Evolutionary conservation across 2,329 filamentous ascomycete genomes (phyloP).

Genomic region (Xylaria arbuscula): DNA sequence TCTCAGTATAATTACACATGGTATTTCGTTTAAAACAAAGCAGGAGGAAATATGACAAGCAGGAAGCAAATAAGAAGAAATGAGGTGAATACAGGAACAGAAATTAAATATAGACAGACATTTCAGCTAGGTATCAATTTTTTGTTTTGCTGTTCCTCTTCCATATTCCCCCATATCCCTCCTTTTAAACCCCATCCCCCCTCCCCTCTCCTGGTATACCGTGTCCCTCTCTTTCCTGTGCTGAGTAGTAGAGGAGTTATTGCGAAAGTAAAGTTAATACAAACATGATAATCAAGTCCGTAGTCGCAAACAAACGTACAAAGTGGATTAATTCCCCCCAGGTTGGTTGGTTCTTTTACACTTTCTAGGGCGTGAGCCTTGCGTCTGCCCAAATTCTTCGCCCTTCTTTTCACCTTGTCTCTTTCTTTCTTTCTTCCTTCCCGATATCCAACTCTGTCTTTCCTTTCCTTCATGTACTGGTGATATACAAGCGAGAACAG

Average conservation of each 20-base stretch:
- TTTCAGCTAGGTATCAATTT: conserved; percentile 23
- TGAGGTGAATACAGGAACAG: conserved; percentile 1
- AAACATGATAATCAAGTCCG: conserved; percentile 19
- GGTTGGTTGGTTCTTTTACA: not conserved
- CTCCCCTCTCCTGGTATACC: not conserved
- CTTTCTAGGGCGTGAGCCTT: conserved; percentile 31
- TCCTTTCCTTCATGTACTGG: conserved; percentile 15
- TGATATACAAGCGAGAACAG: conserved; percentile 30
- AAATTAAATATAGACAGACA: not conserved
- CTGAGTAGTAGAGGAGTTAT: conserved; percentile 1
- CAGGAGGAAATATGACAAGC: not conserved
- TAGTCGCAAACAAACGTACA: conserved; percentile 19
- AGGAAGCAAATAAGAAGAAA: not conserved
- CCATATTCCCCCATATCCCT: not conserved
- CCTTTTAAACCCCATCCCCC: not conserved
- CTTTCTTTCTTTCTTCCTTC: conserved; percentile 6
- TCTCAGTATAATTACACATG: too few species aligned
- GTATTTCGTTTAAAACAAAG: too few species aligned
- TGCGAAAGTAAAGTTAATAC: conserved; percentile 13
- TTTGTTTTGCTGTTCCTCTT: not conserved
- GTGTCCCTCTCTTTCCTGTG: conserved; percentile 6
- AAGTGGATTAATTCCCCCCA: not conserved
- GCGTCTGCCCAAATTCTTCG: conserved; percentile 12
- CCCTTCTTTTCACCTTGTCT: not conserved
- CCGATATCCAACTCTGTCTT: conserved; percentile 5